Evolutionary conservation across 2,329 filamentous ascomycete species (phyloP), one percentile per base, ranked within the genome.

Genomic region (Phialophora tarda): DNA sequence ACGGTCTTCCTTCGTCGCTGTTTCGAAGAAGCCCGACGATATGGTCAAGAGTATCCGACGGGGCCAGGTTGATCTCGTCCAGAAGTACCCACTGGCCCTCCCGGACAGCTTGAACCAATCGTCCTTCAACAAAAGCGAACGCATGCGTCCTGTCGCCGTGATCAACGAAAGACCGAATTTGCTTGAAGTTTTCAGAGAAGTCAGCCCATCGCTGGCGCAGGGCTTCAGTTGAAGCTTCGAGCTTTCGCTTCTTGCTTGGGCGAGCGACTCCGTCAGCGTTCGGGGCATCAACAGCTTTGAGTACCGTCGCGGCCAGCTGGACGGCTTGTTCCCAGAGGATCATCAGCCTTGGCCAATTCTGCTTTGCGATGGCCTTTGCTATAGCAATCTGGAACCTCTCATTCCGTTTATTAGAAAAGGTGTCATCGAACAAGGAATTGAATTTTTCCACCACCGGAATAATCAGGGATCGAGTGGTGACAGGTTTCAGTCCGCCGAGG

Each of bases 81-180:
- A 98, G 84, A 21, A 99, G 84, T 30, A 99, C 91, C 95, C 95
- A 99, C 77, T 97, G 93, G 7, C 95, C 95, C 74, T 97, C 97
- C 48, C 94, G 86, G 26, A 94, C 89, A n/a, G 96, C 95, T 79
- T 96, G 96, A 64, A 99, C 90, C 69, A 99, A 91, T 73, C 96
- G 97, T 69, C 95, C 94, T 78, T 99, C 95, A 0, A 98, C 87
- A 75, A 99, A 99, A 0, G 92, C 92, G 78, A 99, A 99, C 0
- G 94, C 92, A 77, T 98, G 96, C 86, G 72, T 92, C 86, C 44
- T 88, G 86, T 63, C 91, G 84, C 73, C 89, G 87, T 62, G 89
- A 84, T 63, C 96, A 81, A 80, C 76, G 59, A 97, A 92, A 3
- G 90, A 83, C 70, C 96, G 91, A 63, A 98, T 91, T 73, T 92